These are phyloP conservation scores for Boletellus sp. DNA, from an alignment of 768 basidiomycete species.

Conservation along the genomic window DNA sequence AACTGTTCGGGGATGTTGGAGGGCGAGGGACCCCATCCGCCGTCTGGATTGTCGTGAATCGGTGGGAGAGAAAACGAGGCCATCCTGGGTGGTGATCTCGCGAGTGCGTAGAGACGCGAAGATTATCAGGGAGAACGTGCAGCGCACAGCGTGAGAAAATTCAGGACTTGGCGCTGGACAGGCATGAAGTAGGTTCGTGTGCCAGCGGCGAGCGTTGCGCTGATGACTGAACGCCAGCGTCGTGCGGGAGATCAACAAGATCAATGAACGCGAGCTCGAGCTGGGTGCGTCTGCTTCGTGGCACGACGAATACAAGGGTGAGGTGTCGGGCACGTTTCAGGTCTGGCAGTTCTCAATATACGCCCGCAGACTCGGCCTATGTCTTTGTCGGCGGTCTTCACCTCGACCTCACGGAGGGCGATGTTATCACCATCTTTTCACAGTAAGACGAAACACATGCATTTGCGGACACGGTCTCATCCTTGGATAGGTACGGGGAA, in stretches of 20 bases:
- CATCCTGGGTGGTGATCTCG: constrained; percentile 37
- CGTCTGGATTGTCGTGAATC: constrained; percentile 89
- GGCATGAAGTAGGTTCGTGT: constrained; percentile 65
- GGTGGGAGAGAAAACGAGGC: constrained; percentile 81
- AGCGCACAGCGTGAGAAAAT: constrained; percentile 24
- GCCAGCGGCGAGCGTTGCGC: neutral
- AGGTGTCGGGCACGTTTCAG: neutral
- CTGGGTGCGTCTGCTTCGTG: constrained; percentile 74
- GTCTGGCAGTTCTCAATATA: constrained; percentile 4
- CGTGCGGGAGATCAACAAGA: constrained; percentile 88
- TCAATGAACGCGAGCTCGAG: constrained; percentile 87
- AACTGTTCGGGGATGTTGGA: constrained; percentile 85
- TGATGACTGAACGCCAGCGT: constrained; percentile 50
- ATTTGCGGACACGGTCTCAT: neutral
- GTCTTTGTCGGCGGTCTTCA: constrained; percentile 89
- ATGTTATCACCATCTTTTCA: constrained; percentile 95
- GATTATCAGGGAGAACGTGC: constrained; percentile 20
- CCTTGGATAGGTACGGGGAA: constrained; percentile 78
- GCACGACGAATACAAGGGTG: constrained; percentile 95
- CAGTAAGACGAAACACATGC: constrained; percentile 58
- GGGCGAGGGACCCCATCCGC: constrained; percentile 87
- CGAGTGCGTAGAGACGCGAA: constrained; percentile 6
- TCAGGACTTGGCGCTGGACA: constrained; percentile 13
- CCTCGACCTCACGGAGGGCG: constrained; percentile 91
- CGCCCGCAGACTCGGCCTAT: constrained; percentile 79